These are phyloP conservation scores for Apophysomyces trapeziformis DNA, from an alignment of 371 early-diverging fungal genomes.

Conservation along the genomic window DNA sequence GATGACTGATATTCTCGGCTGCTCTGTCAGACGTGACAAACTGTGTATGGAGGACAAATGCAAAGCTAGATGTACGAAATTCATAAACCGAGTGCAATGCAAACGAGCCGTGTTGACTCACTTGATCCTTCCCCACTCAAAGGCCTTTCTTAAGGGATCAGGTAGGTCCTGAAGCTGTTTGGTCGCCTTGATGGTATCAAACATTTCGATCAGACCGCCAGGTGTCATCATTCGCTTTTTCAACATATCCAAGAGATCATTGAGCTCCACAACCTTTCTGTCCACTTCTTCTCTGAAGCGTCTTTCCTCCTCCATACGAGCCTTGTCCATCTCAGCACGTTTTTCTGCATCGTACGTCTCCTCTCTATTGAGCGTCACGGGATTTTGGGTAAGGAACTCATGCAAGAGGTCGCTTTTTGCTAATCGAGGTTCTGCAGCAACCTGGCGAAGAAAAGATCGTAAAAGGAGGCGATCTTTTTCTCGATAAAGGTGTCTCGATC, in stretches of 20 bases:
- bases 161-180: slow-evolving; percentile 54
- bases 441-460: slow-evolving; percentile 46
- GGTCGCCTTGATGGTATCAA: slow-evolving; percentile 42
- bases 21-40: slow-evolving; percentile 66
- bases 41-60: slow-evolving; percentile 63
- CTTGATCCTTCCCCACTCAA: slow-evolving; percentile 66
- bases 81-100: not conserved
- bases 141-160: slow-evolving; percentile 43
- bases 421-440: slow-evolving; percentile 40
- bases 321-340: slow-evolving; percentile 39
- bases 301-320: slow-evolving; percentile 45
- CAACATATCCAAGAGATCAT: slow-evolving; percentile 47
- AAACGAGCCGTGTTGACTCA: slow-evolving; percentile 13
- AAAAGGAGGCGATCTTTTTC: slow-evolving; percentile 60
- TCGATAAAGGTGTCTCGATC: slow-evolving; percentile 26
- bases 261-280: slow-evolving; percentile 47
- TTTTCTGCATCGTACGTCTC: slow-evolving; percentile 45
- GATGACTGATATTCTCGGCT: slow-evolving; percentile 53
- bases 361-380: slow-evolving; percentile 37
- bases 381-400: slow-evolving; percentile 50
- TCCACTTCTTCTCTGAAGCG: slow-evolving; percentile 53
- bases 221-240: slow-evolving; percentile 52
- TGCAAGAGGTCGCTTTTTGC: slow-evolving; percentile 36
- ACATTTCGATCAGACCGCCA: slow-evolving; percentile 47
- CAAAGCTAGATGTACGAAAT: slow-evolving; percentile 46